Percentiles rank a stretch among this genome's conserved stretches.
Evolutionary conservation across 129 eudicot genomes (phyloP).

Genomic region (Arctium lappa): DNA sequence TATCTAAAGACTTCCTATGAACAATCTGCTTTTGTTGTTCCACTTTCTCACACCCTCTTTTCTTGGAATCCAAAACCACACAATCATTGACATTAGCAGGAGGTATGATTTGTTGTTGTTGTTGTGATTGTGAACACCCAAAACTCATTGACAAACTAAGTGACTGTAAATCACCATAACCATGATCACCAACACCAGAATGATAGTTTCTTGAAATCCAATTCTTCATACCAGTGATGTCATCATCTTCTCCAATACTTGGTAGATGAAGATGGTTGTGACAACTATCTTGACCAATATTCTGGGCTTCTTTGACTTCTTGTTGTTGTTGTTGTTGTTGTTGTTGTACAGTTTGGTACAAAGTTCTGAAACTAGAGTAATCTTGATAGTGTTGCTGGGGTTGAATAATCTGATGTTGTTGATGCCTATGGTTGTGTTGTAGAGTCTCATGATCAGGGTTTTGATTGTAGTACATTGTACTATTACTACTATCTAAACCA

Average conservation of each 20-base stretch:
- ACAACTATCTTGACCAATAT: constrained; percentile 14
- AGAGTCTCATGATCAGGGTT: constrained; percentile 34
- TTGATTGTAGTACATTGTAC: constrained; percentile 53
- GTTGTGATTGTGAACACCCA: constrained; percentile 61
- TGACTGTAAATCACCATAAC: constrained; percentile 66
- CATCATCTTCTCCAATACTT: constrained; percentile 38
- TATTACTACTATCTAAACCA: constrained; percentile 46
- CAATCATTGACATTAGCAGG: constrained; percentile 33
- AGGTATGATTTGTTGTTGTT: constrained; percentile 54
- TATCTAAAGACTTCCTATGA: constrained; percentile 89
- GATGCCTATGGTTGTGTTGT: constrained; percentile 35
- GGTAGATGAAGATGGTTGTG: constrained; percentile 32
- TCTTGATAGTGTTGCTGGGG: constrained; percentile 53
- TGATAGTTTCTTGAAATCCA: constrained; percentile 59
- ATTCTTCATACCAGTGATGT: constrained; percentile 41
- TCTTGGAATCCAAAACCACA: constrained; percentile 67
- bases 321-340: constrained; percentile 26
- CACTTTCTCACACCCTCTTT: constrained; percentile 69
- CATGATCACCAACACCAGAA: constrained; percentile 20
- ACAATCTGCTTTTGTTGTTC: constrained; percentile 66
- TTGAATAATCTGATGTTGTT: constrained; percentile 51
- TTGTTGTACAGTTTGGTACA: constrained; percentile 47
- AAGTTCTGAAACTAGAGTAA: constrained; percentile 37
- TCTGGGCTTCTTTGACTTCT: constrained; percentile 22
- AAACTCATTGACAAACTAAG: constrained; percentile 88